Evolutionary conservation across 1,284 basidiomycete species (phyloP).

Genomic region (Cryptococcus maquisensis): DNA sequence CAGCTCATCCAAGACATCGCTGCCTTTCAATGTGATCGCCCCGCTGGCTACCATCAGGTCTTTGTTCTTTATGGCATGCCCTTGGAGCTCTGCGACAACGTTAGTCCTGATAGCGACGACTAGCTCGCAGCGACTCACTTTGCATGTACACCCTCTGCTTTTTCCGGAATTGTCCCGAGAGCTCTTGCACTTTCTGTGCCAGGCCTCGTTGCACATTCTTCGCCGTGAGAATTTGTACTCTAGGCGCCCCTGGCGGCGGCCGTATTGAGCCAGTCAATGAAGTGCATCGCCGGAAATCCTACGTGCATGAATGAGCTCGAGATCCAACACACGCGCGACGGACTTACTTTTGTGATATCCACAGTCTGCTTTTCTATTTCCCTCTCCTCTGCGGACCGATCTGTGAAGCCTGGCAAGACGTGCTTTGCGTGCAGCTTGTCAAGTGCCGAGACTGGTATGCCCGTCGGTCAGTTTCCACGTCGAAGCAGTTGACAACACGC

Average conservation of each 20-base stretch:
- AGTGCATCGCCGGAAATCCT: conserved; percentile 85
- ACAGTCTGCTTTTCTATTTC: conserved; percentile 85
- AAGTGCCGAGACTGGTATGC: conserved; percentile 61
- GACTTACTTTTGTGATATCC: conserved; percentile 77
- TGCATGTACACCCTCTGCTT: conserved; percentile 97
- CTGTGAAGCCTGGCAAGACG: conserved; percentile 89
- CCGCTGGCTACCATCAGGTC: conserved; percentile 77
- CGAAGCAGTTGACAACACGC: conserved; percentile 29
- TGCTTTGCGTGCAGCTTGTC: conserved; percentile 96
- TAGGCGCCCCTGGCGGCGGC: conserved; percentile 46
- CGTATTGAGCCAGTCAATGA: conserved; percentile 58
- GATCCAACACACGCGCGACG: background rate
- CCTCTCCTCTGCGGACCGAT: conserved; percentile 85
- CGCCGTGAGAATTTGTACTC: conserved; percentile 65
- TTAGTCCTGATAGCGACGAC: conserved; percentile 16
- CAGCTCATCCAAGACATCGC: conserved; percentile 71
- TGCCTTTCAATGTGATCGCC: conserved; percentile 70
- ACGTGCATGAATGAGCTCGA: background rate
- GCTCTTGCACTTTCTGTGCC: conserved; percentile 88
- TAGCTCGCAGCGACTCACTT: conserved; percentile 59
- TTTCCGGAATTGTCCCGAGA: conserved; percentile 89
- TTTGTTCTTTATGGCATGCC: conserved; percentile 90
- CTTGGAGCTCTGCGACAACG: conserved; percentile 66
- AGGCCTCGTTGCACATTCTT: conserved; percentile 96
- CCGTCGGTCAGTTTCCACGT: conserved; percentile 6